Conservation (phyloP, 768 basidiomycete genomes). For the Mycena alexandri region DNA sequence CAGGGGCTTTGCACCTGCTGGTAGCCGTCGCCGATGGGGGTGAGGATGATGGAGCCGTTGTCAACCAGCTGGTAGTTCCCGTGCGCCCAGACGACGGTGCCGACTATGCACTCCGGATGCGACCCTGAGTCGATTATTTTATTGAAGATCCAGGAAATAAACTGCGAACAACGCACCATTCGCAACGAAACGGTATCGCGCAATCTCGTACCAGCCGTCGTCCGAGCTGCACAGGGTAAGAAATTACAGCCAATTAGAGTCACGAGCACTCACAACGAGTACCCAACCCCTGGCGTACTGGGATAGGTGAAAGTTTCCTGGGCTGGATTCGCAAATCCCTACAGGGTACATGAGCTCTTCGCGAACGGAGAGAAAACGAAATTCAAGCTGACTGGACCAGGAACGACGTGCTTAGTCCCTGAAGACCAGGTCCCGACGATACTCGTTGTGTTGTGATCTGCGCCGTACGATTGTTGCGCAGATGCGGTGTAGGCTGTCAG, state of each 20-base stretch:
- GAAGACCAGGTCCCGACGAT: constrained; percentile 36
- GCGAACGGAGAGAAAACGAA: background rate
- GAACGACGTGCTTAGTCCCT: constrained; percentile 33
- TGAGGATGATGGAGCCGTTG: constrained; percentile 73
- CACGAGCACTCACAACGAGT: constrained; percentile 64
- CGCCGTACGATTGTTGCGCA: constrained; percentile 20
- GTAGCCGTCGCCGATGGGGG: constrained; percentile 76
- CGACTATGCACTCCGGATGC: constrained; percentile 76
- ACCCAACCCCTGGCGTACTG: constrained; percentile 72
- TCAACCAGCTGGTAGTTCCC: constrained; percentile 65
- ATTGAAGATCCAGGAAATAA: background rate
- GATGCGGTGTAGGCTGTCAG: constrained; percentile 7
- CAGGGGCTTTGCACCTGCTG: constrained; percentile 85
- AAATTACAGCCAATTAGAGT: background rate
- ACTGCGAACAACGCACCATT: constrained; percentile 62
- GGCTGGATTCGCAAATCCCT: constrained; percentile 78
- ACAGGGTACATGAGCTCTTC: background rate
- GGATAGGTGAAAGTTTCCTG: constrained; percentile 80
- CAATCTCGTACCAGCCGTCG: constrained; percentile 76
- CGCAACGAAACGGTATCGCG: constrained; percentile 76
- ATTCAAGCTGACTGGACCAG: constrained; percentile 24
- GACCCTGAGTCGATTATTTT: constrained; percentile 55
- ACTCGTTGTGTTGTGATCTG: constrained; percentile 32
- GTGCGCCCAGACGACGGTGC: constrained; percentile 79
- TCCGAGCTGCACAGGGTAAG: constrained; percentile 56